Percentiles rank a stretch among this genome's conserved stretches.
phyloP scores from a whole-genome alignment of 2,329 filamentous ascomycete genomes.

The Fusarium mundagurra region DNA sequence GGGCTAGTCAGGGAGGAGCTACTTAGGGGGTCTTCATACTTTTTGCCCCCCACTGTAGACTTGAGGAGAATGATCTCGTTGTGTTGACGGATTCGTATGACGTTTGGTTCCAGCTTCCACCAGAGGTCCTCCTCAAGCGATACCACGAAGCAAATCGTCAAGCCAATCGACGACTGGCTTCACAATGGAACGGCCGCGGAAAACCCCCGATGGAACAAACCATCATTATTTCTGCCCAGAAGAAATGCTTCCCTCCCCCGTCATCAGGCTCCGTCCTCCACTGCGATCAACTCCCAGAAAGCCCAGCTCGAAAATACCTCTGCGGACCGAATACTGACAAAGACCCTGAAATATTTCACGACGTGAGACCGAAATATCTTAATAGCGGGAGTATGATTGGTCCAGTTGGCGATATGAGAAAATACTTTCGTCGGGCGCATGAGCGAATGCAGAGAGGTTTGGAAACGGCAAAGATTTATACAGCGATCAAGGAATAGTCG shows the following conservation, averaged over 20 bases:
- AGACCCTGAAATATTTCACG: background rate
- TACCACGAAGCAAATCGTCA: slow-evolving; percentile 34
- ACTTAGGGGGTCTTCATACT: no score
- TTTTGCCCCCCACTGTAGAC: background rate
- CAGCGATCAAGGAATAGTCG: slow-evolving; percentile 45
- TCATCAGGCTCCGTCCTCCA: slow-evolving; percentile 20
- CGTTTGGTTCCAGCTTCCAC: slow-evolving; percentile 45
- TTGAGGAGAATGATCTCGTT: slow-evolving; percentile 39
- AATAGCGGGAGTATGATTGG: slow-evolving; percentile 45
- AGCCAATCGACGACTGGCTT: slow-evolving; percentile 23
- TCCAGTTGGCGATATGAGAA: slow-evolving; percentile 34
- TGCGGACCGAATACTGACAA: slow-evolving; percentile 33
- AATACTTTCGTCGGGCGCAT: slow-evolving; percentile 34
- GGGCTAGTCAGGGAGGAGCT: no score
- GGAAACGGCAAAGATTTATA: slow-evolving; percentile 5
- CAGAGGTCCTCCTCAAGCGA: slow-evolving; percentile 39
- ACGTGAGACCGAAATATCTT: slow-evolving; percentile 38
- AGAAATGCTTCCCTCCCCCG: slow-evolving; percentile 31
- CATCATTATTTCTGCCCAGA: slow-evolving; percentile 32
- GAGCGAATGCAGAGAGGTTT: slow-evolving; percentile 31
- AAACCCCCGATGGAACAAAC: slow-evolving; percentile 31
- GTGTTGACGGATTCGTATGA: slow-evolving; percentile 43
- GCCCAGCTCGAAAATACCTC: slow-evolving; percentile 22
- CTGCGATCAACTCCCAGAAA: slow-evolving; percentile 32
- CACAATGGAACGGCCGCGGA: background rate